Conservation (phyloP, 176 grass and related monocot species). For the Tillandsia leiboldiana region DNA sequence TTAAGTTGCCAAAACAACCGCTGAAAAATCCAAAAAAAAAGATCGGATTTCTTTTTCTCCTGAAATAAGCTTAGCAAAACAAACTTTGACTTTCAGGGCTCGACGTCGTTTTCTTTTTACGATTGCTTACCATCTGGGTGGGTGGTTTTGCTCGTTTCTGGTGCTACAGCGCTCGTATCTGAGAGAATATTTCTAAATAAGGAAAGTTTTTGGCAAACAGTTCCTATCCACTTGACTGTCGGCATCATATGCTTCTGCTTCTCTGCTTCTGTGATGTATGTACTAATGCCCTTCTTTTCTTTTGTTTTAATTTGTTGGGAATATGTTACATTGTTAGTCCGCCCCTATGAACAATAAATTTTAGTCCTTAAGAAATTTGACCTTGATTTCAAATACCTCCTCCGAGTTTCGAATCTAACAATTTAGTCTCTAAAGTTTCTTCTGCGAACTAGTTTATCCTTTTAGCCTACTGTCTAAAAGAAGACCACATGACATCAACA, state of each 20-base stretch:
- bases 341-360: background rate
- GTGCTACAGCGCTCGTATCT: constrained; percentile 47
- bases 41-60: background rate
- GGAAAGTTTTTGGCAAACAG: constrained; percentile 57
- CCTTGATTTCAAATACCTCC: background rate
- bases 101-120: constrained; percentile 54
- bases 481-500: no score
- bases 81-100: constrained; percentile 7
- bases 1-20: no score
- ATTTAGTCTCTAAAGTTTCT: background rate
- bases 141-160: constrained; percentile 64
- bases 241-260: constrained; percentile 62
- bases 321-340: constrained; percentile 7
- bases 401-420: background rate
- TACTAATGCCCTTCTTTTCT: background rate
- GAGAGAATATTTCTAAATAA: constrained; percentile 65
- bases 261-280: constrained; percentile 67
- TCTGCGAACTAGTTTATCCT: no score
- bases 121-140: constrained; percentile 69
- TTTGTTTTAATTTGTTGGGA: background rate
- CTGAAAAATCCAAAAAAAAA: background rate
- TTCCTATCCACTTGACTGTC: constrained; percentile 63
- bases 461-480: no score
- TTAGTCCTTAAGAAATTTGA: no score
- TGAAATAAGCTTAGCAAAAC: background rate